phyloP scores from a whole-genome alignment of 805 yeast species.

The Blastobotrys chiropterorum region DNA sequence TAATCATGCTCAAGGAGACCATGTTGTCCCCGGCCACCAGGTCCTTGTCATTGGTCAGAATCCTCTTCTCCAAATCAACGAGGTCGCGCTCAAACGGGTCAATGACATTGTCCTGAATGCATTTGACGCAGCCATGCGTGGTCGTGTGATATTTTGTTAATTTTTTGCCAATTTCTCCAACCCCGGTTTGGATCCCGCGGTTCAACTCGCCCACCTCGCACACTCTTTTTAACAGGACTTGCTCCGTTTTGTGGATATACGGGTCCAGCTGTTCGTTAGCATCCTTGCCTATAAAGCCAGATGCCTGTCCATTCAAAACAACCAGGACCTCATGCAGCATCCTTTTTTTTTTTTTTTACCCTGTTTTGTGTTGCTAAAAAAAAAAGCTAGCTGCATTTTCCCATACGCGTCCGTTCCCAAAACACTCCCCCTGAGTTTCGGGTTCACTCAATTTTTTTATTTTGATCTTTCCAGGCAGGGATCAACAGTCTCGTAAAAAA shows the following conservation, averaged over 20 bases:
- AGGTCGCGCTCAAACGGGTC: conserved; percentile 9
- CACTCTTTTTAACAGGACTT: conserved; percentile 12
- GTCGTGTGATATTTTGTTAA: background rate
- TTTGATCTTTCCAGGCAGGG: too few relatives aligned
- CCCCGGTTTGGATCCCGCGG: conserved; percentile 5
- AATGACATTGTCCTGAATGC: background rate
- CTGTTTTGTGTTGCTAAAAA: background rate
- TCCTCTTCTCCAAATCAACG: conserved; percentile 14
- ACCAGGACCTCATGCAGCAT: conserved; percentile 24
- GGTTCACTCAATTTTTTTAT: too few relatives aligned
- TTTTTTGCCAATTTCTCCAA: background rate
- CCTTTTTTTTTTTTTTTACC: background rate
- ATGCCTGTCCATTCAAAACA: conserved; percentile 19
- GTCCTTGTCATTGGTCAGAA: conserved; percentile 14
- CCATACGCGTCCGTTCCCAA: background rate
- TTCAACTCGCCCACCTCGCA: conserved; percentile 17
- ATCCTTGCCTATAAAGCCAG: conserved; percentile 9
- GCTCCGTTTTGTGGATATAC: conserved; percentile 19
- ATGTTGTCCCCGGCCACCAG: conserved; percentile 16
- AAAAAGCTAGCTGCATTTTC: background rate
- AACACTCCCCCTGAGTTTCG: background rate
- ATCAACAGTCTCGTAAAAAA: too few relatives aligned
- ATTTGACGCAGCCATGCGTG: background rate
- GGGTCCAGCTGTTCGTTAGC: conserved; percentile 3
- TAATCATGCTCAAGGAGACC: conserved; percentile 15